phyloP scores from a whole-genome alignment of 2,329 filamentous ascomycete genomes.

The Chrysoporthe puriensis region DNA sequence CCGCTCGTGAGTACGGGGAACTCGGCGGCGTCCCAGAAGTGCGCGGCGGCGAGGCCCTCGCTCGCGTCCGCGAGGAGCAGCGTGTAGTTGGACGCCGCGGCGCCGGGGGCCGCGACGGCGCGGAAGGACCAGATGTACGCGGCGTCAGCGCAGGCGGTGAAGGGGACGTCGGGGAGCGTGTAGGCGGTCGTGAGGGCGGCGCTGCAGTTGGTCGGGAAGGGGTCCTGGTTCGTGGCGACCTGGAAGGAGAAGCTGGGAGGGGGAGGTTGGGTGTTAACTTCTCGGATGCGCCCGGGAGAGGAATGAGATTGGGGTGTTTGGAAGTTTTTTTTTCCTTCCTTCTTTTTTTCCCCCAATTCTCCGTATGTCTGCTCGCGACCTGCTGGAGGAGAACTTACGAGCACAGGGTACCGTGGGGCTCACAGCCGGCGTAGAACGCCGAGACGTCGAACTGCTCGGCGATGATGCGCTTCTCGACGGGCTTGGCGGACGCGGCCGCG shows the following conservation, averaged over 20 bases:
- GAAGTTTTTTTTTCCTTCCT: no score
- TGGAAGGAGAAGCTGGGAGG: slow-evolving; percentile 28
- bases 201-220: slow-evolving; percentile 25
- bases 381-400: no score
- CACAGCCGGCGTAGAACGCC: slow-evolving; percentile 36
- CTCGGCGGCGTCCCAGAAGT: slow-evolving; percentile 8
- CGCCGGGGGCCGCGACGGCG: slow-evolving; percentile 6
- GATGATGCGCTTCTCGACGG: slow-evolving; percentile 30
- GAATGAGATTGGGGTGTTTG: no score
- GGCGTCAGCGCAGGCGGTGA: slow-evolving; percentile 55
- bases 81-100: slow-evolving; percentile 10
- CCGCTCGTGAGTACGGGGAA: slow-evolving; percentile 3
- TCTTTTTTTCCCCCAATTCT: no score
- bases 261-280: background rate
- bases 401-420: slow-evolving; percentile 37
- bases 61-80: slow-evolving; percentile 6
- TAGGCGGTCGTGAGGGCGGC: slow-evolving; percentile 18
- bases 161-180: slow-evolving; percentile 52
- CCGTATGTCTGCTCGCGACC: no score
- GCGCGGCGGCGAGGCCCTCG: slow-evolving; percentile 4
- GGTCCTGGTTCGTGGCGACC: slow-evolving; percentile 29
- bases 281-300: no score
- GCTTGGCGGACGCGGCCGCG: slow-evolving; percentile 31
- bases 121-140: slow-evolving; percentile 30
- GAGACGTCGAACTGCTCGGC: slow-evolving; percentile 35